Evolutionary conservation across 116 monocot genomes (phyloP), one percentile per base, ranked within the genome.

Genomic region (Phalaenopsis hybrid): DNA sequence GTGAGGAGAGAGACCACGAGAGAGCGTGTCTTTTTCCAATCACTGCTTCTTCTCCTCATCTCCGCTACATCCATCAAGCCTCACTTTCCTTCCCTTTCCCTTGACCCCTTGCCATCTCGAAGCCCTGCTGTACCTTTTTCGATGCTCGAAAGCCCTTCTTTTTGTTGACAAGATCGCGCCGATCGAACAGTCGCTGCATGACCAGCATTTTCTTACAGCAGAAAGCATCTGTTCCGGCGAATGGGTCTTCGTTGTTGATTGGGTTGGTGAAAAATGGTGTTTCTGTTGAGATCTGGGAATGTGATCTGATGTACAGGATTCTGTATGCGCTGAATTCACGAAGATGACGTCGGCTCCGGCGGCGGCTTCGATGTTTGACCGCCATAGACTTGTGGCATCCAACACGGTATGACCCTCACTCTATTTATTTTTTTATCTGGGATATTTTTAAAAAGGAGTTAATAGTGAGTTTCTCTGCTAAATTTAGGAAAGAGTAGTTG

Each of bases 271-370:
- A 75, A 65, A 77, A 17, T 76, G 76, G 76, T 28, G 77, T 44
- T 58, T 52, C 75, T 33, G 76, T 3, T 49, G 82, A 11, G 81
- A 74, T 81, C 74, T n/a, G 72, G 57, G 84, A 16, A 7, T 12
- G 46, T 69, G 86, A 89, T 89, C 84, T 86, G 84, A 84, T 84
- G 85, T 59, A 12, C 5, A 4, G 2, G 25, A 76, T 61, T 18
- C 12, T 77, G 21, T 46, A 79, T 1, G 31, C 46, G 65, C 11
- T 41, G 76, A 59, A 51, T 75, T 34, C 20, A 5, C 7, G 43
- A 10, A 72, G 49, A 90, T 89, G 94, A 82, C 92, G 82, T 89
- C 94, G n/a, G 87, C 92, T 68, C 88, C 91, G 17, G 85, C 88
- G 6, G 86, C 86, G 13, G 86, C 87, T 43, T 78, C 86, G 84